Evolutionary conservation across 2,329 filamentous ascomycete species (phyloP).

Genomic region (Xylariaceae sp.): DNA sequence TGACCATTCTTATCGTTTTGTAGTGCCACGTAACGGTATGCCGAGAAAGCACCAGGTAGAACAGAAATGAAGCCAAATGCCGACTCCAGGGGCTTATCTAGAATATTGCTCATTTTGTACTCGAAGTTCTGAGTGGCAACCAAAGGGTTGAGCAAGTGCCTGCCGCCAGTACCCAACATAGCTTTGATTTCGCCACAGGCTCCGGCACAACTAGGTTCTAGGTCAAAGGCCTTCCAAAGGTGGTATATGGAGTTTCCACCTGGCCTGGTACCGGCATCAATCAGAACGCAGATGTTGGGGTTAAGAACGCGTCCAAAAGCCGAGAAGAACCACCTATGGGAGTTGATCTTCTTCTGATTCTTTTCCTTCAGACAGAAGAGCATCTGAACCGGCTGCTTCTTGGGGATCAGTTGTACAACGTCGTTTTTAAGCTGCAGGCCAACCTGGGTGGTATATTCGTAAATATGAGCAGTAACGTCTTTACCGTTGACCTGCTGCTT

Average conservation of each 20-base stretch:
- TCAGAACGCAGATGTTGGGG: constrained; percentile 93
- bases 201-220: constrained; percentile 96
- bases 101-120: constrained; percentile 99
- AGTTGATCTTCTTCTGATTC: constrained; percentile 99
- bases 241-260: constrained; percentile 96
- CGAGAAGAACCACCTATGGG: constrained; percentile 98
- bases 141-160: constrained; percentile 87
- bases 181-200: constrained; percentile 98
- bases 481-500: constrained; percentile 98
- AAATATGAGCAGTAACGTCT: constrained; percentile 96
- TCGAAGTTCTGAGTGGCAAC: constrained; percentile 99
- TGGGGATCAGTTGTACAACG: constrained; percentile 81
- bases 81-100: constrained; percentile 95
- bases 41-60: constrained; percentile 89
- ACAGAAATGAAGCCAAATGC: constrained; percentile 99
- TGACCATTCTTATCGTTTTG: constrained; percentile 97
- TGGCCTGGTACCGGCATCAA: constrained; percentile 95
- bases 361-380: constrained; percentile 99
- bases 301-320: constrained; percentile 92
- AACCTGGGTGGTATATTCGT: constrained; percentile 91
- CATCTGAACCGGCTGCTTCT: constrained; percentile 91
- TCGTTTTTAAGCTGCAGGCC: constrained; percentile 89
- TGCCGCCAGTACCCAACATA: constrained; percentile 85
- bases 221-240: constrained; percentile 97
- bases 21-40: constrained; percentile 92